phyloP scores from a whole-genome alignment of 2,329 filamentous ascomycete genomes.

The Domatiomyces catenatus region DNA sequence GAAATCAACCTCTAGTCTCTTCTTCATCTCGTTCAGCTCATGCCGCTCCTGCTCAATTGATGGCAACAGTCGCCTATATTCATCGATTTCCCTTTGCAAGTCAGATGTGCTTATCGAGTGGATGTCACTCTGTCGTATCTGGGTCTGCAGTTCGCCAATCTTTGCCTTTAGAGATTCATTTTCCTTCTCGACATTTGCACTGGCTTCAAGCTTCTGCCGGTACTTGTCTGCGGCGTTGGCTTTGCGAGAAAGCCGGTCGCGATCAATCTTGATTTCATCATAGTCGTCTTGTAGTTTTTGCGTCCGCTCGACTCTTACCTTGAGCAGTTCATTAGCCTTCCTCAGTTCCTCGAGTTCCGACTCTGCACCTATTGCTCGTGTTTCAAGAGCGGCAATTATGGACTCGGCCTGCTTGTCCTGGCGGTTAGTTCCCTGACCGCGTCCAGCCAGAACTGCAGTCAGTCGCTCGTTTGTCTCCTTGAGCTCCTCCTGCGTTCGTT shows the following conservation, averaged over 20 bases:
- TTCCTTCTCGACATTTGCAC: conserved; percentile 34
- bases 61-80: conserved; percentile 30
- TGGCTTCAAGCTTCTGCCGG: conserved; percentile 34
- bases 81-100: conserved; percentile 17
- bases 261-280: conserved; percentile 33
- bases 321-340: conserved; percentile 30
- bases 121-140: conserved; percentile 31
- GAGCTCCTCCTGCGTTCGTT: conserved; percentile 30
- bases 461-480: conserved; percentile 34
- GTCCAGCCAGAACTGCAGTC: conserved; percentile 37
- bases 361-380: conserved; percentile 41
- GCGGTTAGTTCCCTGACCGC: conserved; percentile 26
- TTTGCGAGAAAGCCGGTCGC: conserved; percentile 31
- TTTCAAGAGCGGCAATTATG: conserved; percentile 55
- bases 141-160: conserved; percentile 31
- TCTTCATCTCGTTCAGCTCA: conserved; percentile 34
- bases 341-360: conserved; percentile 30
- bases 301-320: conserved; percentile 30
- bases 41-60: conserved; percentile 34
- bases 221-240: conserved; percentile 36
- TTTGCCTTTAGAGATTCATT: conserved; percentile 32
- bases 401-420: conserved; percentile 50
- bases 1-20: conserved; percentile 34
- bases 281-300: conserved; percentile 33
- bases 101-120: conserved; percentile 18